Percentiles rank a stretch among this genome's conserved stretches.
These are phyloP conservation scores for Chrysosphaeria jannelii DNA, from an alignment of 2,329 filamentous ascomycete species.

Conservation along the genomic window DNA sequence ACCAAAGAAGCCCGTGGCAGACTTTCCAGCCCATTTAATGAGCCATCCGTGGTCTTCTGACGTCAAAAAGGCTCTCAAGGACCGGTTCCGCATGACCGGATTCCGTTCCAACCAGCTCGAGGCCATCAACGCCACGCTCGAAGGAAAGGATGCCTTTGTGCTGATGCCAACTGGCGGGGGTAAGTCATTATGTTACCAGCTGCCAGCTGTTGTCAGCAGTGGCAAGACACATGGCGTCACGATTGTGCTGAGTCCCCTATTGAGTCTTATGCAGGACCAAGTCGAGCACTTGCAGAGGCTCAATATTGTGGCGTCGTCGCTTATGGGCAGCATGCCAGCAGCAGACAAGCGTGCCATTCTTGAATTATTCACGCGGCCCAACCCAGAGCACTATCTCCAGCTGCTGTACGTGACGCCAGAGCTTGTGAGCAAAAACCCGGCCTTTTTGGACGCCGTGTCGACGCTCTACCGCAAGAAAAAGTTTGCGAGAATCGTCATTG, in stretches of 20 bases:
- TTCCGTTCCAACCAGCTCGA: constrained; percentile 83
- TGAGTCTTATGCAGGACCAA: constrained; percentile 95
- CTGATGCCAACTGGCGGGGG: constrained; percentile 95
- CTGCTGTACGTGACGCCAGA: constrained; percentile 89
- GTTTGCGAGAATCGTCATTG: constrained; percentile 77
- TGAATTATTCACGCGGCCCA: constrained; percentile 24
- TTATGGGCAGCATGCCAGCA: constrained; percentile 45
- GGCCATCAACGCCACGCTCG: constrained; percentile 78
- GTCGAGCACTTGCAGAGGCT: constrained; percentile 51
- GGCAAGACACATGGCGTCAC: constrained; percentile 69
- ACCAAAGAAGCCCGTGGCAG: neutral
- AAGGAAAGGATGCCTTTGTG: constrained; percentile 72
- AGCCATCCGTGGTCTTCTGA: constrained; percentile 59
- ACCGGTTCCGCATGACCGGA: constrained; percentile 55
- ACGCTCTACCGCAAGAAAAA: constrained; percentile 37
- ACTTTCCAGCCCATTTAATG: constrained; percentile 23
- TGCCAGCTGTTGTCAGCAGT: constrained; percentile 57
- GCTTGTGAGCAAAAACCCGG: constrained; percentile 63
- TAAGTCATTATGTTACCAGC: constrained; percentile 87
- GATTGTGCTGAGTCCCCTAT: constrained; percentile 73
- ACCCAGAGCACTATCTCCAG: constrained; percentile 51
- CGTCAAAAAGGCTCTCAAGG: constrained; percentile 49
- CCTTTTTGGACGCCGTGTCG: constrained; percentile 33
- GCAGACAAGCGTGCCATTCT: constrained; percentile 37
- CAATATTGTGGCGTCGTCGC: constrained; percentile 47